phyloP scores from a whole-genome alignment of 495 filamentous ascomycete species.

The Penicillium cinerascens region DNA sequence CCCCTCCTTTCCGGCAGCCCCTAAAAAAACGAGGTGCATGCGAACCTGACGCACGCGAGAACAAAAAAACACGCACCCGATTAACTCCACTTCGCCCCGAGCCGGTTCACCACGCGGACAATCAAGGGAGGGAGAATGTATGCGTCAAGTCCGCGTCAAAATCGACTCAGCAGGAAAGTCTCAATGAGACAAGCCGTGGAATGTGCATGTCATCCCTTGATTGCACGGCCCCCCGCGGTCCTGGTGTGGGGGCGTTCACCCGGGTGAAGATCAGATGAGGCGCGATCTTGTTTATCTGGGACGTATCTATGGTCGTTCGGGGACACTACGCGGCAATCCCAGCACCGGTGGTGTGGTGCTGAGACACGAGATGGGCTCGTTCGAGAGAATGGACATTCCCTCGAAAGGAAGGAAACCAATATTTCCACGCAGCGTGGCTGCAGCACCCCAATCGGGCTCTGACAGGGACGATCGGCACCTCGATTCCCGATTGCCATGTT shows the following conservation, averaged over 20 bases:
- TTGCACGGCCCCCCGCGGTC: constrained; percentile 29
- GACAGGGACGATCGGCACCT: constrained; percentile 21
- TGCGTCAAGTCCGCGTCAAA: not conserved
- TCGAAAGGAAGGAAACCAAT: not conserved
- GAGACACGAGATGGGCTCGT: too few species aligned
- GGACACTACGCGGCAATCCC: too few species aligned
- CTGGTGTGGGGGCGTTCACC: constrained; percentile 5
- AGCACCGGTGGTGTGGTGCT: not conserved
- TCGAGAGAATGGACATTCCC: not conserved
- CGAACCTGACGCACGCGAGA: constrained; percentile 21
- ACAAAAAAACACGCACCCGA: constrained; percentile 7
- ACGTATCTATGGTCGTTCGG: not conserved
- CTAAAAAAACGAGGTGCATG: constrained; percentile 8
- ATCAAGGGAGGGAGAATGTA: constrained; percentile 14
- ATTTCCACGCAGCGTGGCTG: not conserved
- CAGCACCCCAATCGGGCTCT: constrained; percentile 9
- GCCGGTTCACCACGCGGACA: constrained; percentile 21
- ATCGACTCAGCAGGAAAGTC: not conserved
- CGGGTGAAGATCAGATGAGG: constrained; percentile 10
- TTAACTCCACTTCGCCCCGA: constrained; percentile 20
- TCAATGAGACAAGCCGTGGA: constrained; percentile 12
- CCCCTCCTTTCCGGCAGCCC: not conserved
- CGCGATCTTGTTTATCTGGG: not conserved
- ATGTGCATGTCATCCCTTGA: constrained; percentile 31
- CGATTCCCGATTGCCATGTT: constrained; percentile 17